These are phyloP conservation scores for Globisporangium cylindrosporum DNA, from an alignment of 352 stramenopile species.

Conservation along the genomic window DNA sequence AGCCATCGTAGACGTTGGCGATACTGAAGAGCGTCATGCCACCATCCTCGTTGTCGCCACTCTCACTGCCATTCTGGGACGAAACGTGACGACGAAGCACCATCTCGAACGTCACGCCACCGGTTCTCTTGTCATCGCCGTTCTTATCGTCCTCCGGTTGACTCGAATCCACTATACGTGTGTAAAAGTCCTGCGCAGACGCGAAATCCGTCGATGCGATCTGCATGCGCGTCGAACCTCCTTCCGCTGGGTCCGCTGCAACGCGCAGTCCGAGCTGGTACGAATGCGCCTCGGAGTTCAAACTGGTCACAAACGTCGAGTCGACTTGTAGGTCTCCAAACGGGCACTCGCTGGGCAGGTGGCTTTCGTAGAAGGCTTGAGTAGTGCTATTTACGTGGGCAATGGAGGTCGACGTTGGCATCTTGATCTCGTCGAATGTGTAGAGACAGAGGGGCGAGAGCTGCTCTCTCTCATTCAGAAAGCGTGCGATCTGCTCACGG, in stretches of 20 bases:
- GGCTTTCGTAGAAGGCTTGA: slow-evolving; percentile 22
- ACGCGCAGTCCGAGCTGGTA: slow-evolving; percentile 51
- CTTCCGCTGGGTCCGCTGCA: slow-evolving; percentile 17
- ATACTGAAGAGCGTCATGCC: slow-evolving; percentile 79
- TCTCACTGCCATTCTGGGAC: neutral
- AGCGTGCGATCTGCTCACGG: slow-evolving; percentile 19
- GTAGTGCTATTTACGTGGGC: neutral
- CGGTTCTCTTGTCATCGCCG: neutral
- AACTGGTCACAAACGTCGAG: slow-evolving; percentile 20
- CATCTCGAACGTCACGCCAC: slow-evolving; percentile 70
- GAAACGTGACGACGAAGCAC: slow-evolving; percentile 38
- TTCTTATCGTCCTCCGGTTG: neutral
- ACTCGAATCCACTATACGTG: slow-evolving; percentile 20
- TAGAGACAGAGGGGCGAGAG: slow-evolving; percentile 35
- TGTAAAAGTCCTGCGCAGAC: slow-evolving; percentile 52
- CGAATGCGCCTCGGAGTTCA: slow-evolving; percentile 26
- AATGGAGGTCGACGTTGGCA: neutral
- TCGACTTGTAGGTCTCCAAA: slow-evolving; percentile 67
- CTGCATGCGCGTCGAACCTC: slow-evolving; percentile 38
- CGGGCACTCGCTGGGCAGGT: slow-evolving; percentile 32
- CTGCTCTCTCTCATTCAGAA: slow-evolving; percentile 13
- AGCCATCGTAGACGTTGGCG: slow-evolving; percentile 55
- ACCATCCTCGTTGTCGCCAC: slow-evolving; percentile 24
- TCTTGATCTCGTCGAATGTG: slow-evolving; percentile 29
- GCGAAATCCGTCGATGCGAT: slow-evolving; percentile 50